Evolutionary conservation across 108 stramenopile genomes (phyloP).

Genomic region (Fistulifera solaris): DNA sequence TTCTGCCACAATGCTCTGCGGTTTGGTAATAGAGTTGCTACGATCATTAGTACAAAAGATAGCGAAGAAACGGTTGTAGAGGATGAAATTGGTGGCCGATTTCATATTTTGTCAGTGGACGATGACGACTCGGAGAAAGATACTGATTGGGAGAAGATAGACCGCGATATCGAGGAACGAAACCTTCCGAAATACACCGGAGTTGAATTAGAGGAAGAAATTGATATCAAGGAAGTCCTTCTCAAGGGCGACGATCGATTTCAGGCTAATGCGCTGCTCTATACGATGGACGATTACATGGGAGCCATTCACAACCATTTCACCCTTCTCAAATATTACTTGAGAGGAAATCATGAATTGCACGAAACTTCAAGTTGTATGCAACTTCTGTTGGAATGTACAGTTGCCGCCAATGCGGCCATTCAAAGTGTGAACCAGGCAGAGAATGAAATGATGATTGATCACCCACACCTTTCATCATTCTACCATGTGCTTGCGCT

Average conservation of each 20-base stretch:
- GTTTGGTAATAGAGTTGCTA: background rate
- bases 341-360: too few relatives aligned
- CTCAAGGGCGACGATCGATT: slow-evolving; percentile 5
- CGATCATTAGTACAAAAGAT: too few relatives aligned
- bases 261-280: slow-evolving; percentile 5
- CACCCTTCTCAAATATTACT: slow-evolving; percentile 1
- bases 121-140: slow-evolving; percentile 3
- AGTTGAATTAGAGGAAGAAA: background rate
- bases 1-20: slow-evolving; percentile 1
- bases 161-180: background rate
- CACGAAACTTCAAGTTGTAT: too few relatives aligned
- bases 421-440: too few relatives aligned
- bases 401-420: too few relatives aligned
- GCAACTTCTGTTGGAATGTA: too few relatives aligned
- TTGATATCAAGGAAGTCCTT: slow-evolving; percentile 3
- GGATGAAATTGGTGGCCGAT: slow-evolving; percentile 10
- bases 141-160: too few relatives aligned
- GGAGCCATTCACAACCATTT: slow-evolving; percentile 5
- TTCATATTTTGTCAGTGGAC: slow-evolving; percentile 2
- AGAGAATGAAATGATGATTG: too few relatives aligned
- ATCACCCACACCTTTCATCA: too few relatives aligned
- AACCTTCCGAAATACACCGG: background rate
- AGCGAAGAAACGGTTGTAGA: too few relatives aligned
- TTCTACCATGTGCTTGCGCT: too few relatives aligned
- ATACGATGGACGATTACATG: slow-evolving; percentile 9